Evolutionary conservation across 129 eudicot species (phyloP).

Genomic region (Pulicaria dysenterica): DNA sequence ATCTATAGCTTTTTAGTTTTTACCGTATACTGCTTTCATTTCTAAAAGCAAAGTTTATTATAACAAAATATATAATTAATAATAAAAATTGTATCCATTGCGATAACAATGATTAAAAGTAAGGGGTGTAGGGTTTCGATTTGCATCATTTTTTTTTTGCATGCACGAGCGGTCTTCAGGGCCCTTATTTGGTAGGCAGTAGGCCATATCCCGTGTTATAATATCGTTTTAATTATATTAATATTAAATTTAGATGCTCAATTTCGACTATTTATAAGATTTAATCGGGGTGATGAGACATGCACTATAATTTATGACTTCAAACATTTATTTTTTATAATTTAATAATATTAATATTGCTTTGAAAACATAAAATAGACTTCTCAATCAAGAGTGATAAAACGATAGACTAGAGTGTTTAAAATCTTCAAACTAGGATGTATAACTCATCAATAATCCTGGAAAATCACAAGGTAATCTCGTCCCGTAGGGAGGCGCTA

Average conservation of each 20-base stretch:
- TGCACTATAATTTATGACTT: too few species aligned
- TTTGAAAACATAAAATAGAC: too few species aligned
- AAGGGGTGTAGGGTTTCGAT: slow-evolving; percentile 22
- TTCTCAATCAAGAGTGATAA: too few species aligned
- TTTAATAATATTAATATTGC: too few species aligned
- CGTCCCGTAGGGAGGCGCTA: too few species aligned
- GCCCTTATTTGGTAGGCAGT: slow-evolving; percentile 16
- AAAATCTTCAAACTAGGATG: too few species aligned
- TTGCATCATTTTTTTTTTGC: slow-evolving; percentile 23
- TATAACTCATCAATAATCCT: too few species aligned
- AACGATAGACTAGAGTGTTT: too few species aligned
- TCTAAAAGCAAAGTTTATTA: neutral
- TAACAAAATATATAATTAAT: too few species aligned
- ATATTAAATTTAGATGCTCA: neutral
- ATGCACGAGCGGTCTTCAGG: slow-evolving; percentile 25
- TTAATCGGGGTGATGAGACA: too few species aligned
- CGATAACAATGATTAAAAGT: slow-evolving; percentile 26
- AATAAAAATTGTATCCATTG: neutral
- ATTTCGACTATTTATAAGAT: neutral
- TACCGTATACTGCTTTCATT: neutral
- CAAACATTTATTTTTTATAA: too few species aligned
- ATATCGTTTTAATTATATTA: neutral
- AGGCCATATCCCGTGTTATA: neutral
- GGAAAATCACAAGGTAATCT: too few species aligned
- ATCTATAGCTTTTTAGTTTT: neutral